phyloP scores from a whole-genome alignment of 805 yeast species.

The Starmerella potacharoeniae region DNA sequence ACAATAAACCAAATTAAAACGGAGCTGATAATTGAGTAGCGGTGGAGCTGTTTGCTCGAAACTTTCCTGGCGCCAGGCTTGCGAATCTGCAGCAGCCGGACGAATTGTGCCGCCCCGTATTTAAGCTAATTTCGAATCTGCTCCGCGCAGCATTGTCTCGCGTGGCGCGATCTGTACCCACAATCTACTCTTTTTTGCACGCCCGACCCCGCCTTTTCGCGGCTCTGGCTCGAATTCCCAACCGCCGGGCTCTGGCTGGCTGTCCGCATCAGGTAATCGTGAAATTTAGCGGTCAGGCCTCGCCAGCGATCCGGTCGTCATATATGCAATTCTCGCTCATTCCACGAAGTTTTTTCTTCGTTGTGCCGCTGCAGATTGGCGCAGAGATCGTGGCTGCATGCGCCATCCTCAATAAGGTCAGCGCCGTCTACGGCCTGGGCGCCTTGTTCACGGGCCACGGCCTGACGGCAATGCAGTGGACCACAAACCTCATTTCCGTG shows the following conservation, averaged over 20 bases:
- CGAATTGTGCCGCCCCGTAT: too few species aligned
- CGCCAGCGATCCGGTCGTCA: background rate
- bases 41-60: too few species aligned
- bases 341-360: conserved; percentile 49
- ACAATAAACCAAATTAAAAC: too few species aligned
- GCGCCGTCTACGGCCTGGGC: conserved; percentile 77
- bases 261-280: conserved; percentile 4
- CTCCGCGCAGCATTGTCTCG: too few species aligned
- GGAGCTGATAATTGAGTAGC: too few species aligned
- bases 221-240: background rate
- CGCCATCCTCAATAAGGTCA: conserved; percentile 73
- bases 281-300: background rate
- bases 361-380: conserved; percentile 72
- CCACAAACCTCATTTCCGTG: conserved; percentile 57
- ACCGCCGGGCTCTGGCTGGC: background rate
- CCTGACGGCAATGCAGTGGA: conserved; percentile 69
- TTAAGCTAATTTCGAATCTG: too few species aligned
- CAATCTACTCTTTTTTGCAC: too few species aligned
- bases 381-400: conserved; percentile 70
- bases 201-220: too few species aligned
- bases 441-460: conserved; percentile 84
- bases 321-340: conserved; percentile 16
- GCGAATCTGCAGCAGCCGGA: too few species aligned
- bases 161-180: too few species aligned
- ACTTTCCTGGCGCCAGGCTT: too few species aligned